phyloP scores from a whole-genome alignment of 2,329 filamentous ascomycete genomes.

The Botryotinia calthae region DNA sequence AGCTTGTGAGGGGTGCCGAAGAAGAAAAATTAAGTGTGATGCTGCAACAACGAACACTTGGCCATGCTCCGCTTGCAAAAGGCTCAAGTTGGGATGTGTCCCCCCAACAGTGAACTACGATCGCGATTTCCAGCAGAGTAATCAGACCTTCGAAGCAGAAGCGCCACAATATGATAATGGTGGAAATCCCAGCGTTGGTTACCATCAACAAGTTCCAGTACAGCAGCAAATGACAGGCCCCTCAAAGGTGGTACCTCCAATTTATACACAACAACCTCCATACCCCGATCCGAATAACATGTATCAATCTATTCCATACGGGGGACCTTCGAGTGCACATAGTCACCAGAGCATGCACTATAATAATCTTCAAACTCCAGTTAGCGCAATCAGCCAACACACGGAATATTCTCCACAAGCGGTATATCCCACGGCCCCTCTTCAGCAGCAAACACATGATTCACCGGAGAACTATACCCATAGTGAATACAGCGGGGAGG shows the following conservation, averaged over 20 bases:
- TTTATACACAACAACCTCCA: constrained; percentile 50
- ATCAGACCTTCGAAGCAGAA: constrained; percentile 50
- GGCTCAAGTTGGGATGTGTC: constrained; percentile 89
- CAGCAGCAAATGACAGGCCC: constrained; percentile 44
- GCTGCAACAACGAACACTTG: constrained; percentile 95
- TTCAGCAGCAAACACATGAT: constrained; percentile 38
- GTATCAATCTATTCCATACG: constrained; percentile 42
- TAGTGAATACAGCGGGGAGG: constrained; percentile 61
- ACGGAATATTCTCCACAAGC: constrained; percentile 49
- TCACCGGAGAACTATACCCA: constrained; percentile 55
- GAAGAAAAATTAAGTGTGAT: constrained; percentile 97
- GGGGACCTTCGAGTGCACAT: constrained; percentile 43
- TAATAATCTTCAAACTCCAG: constrained; percentile 49
- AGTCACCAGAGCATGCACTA: constrained; percentile 53
- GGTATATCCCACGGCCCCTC: constrained; percentile 54
- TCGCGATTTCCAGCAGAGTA: constrained; percentile 33
- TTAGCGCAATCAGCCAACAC: constrained; percentile 51
- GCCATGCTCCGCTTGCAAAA: constrained; percentile 92
- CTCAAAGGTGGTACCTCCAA: constrained; percentile 40
- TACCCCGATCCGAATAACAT: constrained; percentile 47
- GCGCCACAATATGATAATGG: constrained; percentile 46
- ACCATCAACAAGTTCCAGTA: constrained; percentile 55
- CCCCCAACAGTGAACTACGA: constrained; percentile 56
- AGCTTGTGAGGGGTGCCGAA: constrained; percentile 91
- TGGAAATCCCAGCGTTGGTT: constrained; percentile 46